These are phyloP conservation scores for Lecanoromycetidae sp. DNA, from an alignment of 2,329 filamentous ascomycete species.

Conservation along the genomic window DNA sequence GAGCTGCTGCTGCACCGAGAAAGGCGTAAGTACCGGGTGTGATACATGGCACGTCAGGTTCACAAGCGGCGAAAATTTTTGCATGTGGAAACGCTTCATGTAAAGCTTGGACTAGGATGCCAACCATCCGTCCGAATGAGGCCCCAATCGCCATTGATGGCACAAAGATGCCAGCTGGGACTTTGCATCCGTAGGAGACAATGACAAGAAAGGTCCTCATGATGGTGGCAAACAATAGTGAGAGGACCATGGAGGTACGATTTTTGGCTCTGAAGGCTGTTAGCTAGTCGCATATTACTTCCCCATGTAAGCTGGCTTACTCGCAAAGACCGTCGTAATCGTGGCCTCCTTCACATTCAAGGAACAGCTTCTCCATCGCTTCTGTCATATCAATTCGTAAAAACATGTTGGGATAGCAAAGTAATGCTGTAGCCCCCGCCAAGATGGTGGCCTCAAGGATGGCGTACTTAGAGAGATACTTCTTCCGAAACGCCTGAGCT, in stretches of 20 bases:
- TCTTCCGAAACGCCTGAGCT: conserved; percentile 84
- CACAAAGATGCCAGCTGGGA: conserved; percentile 94
- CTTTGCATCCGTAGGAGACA: conserved; percentile 94
- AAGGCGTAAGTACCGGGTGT: conserved; percentile 97
- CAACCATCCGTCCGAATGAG: conserved; percentile 85
- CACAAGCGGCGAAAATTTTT: conserved; percentile 75
- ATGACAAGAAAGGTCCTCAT: conserved; percentile 77
- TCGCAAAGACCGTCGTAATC: conserved; percentile 88
- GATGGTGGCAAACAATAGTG: conserved; percentile 65
- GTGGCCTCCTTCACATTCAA: conserved; percentile 79
- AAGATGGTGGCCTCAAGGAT: conserved; percentile 77
- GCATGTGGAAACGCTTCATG: conserved; percentile 74
- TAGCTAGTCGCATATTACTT: conserved; percentile 15
- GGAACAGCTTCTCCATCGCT: conserved; percentile 95
- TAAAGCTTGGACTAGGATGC: conserved; percentile 81
- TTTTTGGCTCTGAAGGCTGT: conserved; percentile 41
- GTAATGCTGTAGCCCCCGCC: conserved; percentile 68
- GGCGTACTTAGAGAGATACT: conserved; percentile 72
- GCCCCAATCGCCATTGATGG: conserved; percentile 96
- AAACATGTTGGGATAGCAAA: conserved; percentile 97
- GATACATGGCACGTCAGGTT: conserved; percentile 87
- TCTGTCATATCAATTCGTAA: conserved; percentile 97
- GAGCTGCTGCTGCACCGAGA: conserved; percentile 75
- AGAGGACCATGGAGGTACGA: conserved; percentile 65
- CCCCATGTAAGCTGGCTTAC: conserved; percentile 29